phyloP scores from a whole-genome alignment of 805 yeast species.

The Lipomyces kockii region DNA sequence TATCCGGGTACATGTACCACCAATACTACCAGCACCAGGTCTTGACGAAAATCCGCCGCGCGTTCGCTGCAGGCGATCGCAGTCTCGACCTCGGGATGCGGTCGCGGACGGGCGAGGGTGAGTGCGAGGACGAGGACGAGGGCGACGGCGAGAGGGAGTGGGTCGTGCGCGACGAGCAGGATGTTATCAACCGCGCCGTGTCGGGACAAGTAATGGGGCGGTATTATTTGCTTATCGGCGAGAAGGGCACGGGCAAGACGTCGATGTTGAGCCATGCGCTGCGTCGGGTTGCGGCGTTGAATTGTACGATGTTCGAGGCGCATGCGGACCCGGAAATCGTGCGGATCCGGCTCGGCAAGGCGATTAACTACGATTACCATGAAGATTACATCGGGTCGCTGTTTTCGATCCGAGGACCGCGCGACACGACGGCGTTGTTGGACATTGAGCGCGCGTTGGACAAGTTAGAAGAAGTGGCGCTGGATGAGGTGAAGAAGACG shows the following conservation, averaged over 20 bases:
- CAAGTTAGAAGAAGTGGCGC: conserved; percentile 73
- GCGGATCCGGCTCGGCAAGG: conserved; percentile 74
- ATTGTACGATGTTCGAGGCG: conserved; percentile 76
- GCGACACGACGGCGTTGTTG: conserved; percentile 79
- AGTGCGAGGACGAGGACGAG: conserved; percentile 4
- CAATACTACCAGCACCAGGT: conserved; percentile 63
- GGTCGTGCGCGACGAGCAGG: conserved; percentile 69
- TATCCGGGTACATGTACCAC: conserved; percentile 76
- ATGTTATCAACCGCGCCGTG: conserved; percentile 64
- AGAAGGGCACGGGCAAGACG: conserved; percentile 85
- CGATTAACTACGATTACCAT: conserved; percentile 70
- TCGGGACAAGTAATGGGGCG: conserved; percentile 68
- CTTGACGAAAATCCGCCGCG: conserved; percentile 62
- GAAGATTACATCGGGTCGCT: conserved; percentile 85
- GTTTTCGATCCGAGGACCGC: conserved; percentile 79
- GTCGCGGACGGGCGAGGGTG: conserved; percentile 35
- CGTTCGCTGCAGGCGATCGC: conserved; percentile 71
- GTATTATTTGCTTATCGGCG: conserved; percentile 75
- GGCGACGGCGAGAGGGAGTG: conserved; percentile 16
- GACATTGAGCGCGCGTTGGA: conserved; percentile 84
- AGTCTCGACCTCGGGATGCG: conserved; percentile 63
- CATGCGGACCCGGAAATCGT: conserved; percentile 86
- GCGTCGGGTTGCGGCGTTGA: conserved; percentile 62
- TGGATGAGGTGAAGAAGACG: conserved; percentile 46
- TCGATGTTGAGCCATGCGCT: conserved; percentile 74